A percentile compares a stretch with the other conserved stretches of the same genome.
Conservation (phyloP, 2,329 filamentous ascomycete genomes). For the Scytalidium sp. region DNA sequence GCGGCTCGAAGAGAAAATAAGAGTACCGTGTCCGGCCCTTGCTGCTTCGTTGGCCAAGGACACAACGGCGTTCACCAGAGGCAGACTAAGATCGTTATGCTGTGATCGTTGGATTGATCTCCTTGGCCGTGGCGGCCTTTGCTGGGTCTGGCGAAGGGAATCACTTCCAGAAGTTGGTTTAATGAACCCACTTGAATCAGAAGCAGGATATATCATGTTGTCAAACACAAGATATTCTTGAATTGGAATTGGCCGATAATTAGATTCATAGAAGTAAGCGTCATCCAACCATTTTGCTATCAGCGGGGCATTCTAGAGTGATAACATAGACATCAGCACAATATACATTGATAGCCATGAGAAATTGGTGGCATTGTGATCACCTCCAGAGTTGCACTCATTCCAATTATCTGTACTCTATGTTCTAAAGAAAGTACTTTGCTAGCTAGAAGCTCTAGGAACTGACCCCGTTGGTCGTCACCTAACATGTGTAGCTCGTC, state of each 20-base stretch:
- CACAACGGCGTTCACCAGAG: slow-evolving; percentile 68
- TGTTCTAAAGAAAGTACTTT: slow-evolving; percentile 69
- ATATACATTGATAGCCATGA: neutral
- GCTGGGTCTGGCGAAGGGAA: slow-evolving; percentile 23
- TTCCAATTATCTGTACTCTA: slow-evolving; percentile 68
- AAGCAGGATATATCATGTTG: slow-evolving; percentile 61
- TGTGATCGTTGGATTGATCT: slow-evolving; percentile 52
- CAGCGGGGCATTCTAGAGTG: slow-evolving; percentile 61
- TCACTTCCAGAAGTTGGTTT: slow-evolving; percentile 52
- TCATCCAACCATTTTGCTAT: slow-evolving; percentile 64
- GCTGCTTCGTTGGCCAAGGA: slow-evolving; percentile 68
- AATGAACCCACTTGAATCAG: slow-evolving; percentile 54
- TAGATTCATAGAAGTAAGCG: slow-evolving; percentile 69
- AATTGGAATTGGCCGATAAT: slow-evolving; percentile 72
- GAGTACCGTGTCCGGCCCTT: slow-evolving; percentile 63
- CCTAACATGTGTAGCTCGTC: slow-evolving; percentile 84
- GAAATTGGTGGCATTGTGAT: slow-evolving; percentile 21
- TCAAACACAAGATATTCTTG: slow-evolving; percentile 73
- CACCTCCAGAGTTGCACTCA: slow-evolving; percentile 77
- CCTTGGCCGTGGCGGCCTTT: slow-evolving; percentile 28
- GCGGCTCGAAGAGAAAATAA: slow-evolving; percentile 73
- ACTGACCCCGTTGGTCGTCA: slow-evolving; percentile 71
- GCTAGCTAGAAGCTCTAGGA: slow-evolving; percentile 71
- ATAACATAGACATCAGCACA: neutral
- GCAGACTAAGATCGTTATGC: slow-evolving; percentile 60